phyloP scores from a whole-genome alignment of 2,329 filamentous ascomycete species.

The Thelonectria olida region DNA sequence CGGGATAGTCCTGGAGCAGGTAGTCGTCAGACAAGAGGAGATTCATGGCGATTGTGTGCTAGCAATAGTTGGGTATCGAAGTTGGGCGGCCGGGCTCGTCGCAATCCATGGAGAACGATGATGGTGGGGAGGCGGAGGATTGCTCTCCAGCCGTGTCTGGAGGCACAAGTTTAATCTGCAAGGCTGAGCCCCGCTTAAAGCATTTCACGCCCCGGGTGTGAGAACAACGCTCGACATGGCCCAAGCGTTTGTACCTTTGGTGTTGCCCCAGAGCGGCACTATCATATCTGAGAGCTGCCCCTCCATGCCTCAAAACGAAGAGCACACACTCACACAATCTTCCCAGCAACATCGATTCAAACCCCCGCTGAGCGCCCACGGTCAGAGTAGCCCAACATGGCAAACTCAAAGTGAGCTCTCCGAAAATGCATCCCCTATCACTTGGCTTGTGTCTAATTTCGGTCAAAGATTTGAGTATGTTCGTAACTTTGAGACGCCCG shows the following conservation, averaged over 20 bases:
- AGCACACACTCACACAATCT: conserved; percentile 17
- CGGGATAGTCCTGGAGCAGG: conserved; percentile 83
- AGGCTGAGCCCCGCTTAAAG: conserved; percentile 41
- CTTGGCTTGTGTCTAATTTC: conserved; percentile 22
- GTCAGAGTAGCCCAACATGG: conserved; percentile 51
- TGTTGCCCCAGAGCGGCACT: conserved; percentile 31
- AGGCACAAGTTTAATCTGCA: conserved; percentile 39
- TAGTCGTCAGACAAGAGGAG: conserved; percentile 69
- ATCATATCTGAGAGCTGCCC: conserved; percentile 41
- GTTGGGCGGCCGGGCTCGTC: conserved; percentile 15
- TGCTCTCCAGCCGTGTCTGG: conserved; percentile 36
- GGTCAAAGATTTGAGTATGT: conserved; percentile 87
- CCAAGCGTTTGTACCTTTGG: conserved; percentile 22
- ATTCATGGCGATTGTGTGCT: conserved; percentile 57
- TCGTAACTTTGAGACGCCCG: conserved; percentile 84
- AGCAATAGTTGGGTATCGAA: neutral
- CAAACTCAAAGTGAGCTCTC: conserved; percentile 62
- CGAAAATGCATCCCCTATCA: neutral
- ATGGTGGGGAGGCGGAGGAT: conserved; percentile 22
- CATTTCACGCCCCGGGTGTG: conserved; percentile 22
- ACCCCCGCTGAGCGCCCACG: neutral
- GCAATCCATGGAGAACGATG: conserved; percentile 32
- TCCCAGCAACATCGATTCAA: conserved; percentile 7
- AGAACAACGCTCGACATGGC: conserved; percentile 18
- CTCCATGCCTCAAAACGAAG: conserved; percentile 28